Conservation (phyloP, 148 eudicot genomes). For the Nyssa sinensis region DNA sequence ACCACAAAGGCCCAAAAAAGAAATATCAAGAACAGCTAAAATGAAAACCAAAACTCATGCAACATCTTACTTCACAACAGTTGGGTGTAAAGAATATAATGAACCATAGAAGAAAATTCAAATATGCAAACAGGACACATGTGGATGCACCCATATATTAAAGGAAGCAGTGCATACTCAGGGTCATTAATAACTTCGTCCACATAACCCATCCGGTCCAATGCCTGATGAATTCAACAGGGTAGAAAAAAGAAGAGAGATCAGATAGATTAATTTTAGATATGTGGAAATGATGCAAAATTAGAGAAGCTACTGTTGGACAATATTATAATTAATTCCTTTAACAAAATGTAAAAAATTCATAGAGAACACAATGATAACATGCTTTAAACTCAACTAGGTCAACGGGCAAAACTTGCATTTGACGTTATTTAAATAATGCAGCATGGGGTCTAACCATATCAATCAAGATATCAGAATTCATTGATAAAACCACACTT, state of each 20-base stretch:
- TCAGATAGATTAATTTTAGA: not conserved
- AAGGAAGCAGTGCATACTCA: constrained; percentile 58
- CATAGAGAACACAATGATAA: not conserved
- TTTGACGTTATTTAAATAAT: not conserved
- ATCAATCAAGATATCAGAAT: constrained; percentile 1
- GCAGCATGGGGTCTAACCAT: not conserved
- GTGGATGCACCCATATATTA: not conserved
- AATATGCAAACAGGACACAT: not conserved
- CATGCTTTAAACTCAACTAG: not conserved
- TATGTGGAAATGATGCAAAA: not conserved
- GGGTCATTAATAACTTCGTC: constrained; percentile 95
- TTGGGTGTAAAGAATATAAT: not conserved
- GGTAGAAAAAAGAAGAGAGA: constrained; percentile 7
- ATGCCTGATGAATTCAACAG: constrained; percentile 61
- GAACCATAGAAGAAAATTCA: not conserved
- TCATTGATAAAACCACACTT: not conserved
- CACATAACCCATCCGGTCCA: constrained; percentile 84
- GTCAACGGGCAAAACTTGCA: not conserved
- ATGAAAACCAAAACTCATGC: not conserved
- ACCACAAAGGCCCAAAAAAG: constrained; percentile 17
- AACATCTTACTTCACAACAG: not conserved
- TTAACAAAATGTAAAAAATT: constrained; percentile 1
- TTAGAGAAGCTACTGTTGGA: not conserved
- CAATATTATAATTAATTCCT: not conserved
- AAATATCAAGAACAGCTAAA: constrained; percentile 12